phyloP scores from a whole-genome alignment of 106 monocot species.

The Dendrobium nobile region DNA sequence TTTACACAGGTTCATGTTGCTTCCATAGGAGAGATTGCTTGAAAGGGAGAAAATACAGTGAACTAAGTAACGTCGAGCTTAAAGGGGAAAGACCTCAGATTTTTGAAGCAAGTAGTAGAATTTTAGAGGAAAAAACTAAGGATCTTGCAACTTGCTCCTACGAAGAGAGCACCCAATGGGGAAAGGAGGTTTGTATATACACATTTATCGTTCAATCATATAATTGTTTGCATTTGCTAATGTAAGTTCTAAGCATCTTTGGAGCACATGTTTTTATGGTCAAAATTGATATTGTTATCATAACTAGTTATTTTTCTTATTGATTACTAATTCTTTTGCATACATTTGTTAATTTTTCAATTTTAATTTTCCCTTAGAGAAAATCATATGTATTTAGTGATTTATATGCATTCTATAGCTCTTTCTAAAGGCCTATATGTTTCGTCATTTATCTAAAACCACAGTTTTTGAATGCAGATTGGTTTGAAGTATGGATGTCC shows the following conservation, averaged over 20 bases:
- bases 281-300: not conserved
- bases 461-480: conserved; percentile 25
- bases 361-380: not conserved
- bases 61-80: not conserved
- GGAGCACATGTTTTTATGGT: not conserved
- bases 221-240: not conserved
- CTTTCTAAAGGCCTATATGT: too few relatives aligned
- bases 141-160: conserved; percentile 22
- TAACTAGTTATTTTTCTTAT: not conserved
- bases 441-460: not conserved
- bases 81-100: not conserved
- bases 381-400: not conserved
- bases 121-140: conserved; percentile 24
- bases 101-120: not conserved
- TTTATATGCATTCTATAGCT: too few relatives aligned
- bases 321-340: not conserved
- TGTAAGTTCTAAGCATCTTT: not conserved
- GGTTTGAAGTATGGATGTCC: conserved; percentile 62
- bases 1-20: conserved; percentile 35
- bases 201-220: too few relatives aligned
- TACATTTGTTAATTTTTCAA: not conserved
- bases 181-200: conserved; percentile 31
- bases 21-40: conserved; percentile 39
- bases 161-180: conserved; percentile 44
- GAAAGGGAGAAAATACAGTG: conserved; percentile 17